Evolutionary conservation across 2,329 filamentous ascomycete genomes (phyloP).

Genomic region (Aspergillus fumigatiaffinis): DNA sequence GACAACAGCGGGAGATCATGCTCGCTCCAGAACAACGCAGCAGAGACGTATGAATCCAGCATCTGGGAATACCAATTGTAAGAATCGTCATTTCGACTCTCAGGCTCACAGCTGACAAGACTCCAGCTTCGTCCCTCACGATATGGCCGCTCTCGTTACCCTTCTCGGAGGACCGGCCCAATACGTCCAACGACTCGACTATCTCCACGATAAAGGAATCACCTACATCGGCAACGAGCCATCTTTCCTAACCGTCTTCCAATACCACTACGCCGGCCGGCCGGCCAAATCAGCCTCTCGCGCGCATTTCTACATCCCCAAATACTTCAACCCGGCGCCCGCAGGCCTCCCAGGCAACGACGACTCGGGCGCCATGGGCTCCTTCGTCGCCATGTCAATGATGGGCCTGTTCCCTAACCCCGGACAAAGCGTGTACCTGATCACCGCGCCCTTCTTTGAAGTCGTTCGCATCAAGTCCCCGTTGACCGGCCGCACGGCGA

Average conservation of each 20-base stretch:
- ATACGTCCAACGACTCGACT: constrained; percentile 59
- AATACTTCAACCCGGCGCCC: constrained; percentile 54
- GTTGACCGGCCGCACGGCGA: constrained; percentile 57
- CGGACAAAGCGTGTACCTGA: constrained; percentile 65
- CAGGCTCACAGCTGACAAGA: constrained; percentile 41
- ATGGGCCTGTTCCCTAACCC: constrained; percentile 67
- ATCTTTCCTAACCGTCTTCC: constrained; percentile 60
- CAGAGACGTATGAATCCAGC: constrained; percentile 33
- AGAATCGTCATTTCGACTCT: constrained; percentile 49
- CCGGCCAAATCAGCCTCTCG: constrained; percentile 51
- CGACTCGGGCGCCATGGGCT: constrained; percentile 66
- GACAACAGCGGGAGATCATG: constrained; percentile 40
- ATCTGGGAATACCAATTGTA: constrained; percentile 44
- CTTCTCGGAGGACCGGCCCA: constrained; percentile 55
- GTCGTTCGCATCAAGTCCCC: constrained; percentile 56
- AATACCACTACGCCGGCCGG: constrained; percentile 66
- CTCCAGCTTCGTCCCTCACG: constrained; percentile 52
- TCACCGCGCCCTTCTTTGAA: constrained; percentile 63
- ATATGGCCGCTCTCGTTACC: constrained; percentile 52
- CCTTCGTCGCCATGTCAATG: constrained; percentile 63
- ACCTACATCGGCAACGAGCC: constrained; percentile 65
- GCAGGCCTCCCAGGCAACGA: constrained; percentile 65
- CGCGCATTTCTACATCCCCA: constrained; percentile 61
- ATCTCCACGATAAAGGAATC: constrained; percentile 60
- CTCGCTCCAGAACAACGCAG: constrained; percentile 30